Evolutionary conservation across 306 rosid genomes (phyloP).

Genomic region (Mimosa bimucronata): DNA sequence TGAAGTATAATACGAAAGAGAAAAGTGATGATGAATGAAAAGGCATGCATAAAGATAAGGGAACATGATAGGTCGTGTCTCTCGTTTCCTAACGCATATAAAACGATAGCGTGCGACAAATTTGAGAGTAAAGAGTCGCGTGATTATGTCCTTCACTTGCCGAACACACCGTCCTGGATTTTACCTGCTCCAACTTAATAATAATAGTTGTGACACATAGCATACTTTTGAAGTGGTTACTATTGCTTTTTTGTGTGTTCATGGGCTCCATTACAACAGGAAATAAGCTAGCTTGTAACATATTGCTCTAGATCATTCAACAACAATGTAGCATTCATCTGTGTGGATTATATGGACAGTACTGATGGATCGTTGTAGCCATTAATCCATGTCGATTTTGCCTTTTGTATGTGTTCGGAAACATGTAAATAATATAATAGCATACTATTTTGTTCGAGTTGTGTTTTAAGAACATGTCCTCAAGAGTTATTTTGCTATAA

Average conservation of each 20-base stretch:
- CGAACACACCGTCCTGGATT: slow-evolving; percentile 45
- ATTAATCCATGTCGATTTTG: not conserved
- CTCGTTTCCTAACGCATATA: not conserved
- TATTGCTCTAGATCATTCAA: not conserved
- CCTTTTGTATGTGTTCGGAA: no score
- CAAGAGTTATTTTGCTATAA: no score
- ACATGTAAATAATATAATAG: no score
- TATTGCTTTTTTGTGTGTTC: not conserved
- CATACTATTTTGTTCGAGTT: no score
- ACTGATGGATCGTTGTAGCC: not conserved
- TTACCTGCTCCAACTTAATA: slow-evolving; percentile 43
- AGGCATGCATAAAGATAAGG: not conserved
- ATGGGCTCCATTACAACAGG: not conserved
- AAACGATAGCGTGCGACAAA: slow-evolving; percentile 32
- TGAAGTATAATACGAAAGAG: not conserved
- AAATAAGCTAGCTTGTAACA: not conserved
- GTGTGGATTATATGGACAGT: not conserved
- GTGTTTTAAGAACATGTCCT: no score
- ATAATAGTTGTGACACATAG: no score
- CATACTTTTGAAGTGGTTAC: not conserved
- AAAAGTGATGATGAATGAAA: no score
- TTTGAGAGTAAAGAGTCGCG: slow-evolving; percentile 20
- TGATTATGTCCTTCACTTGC: slow-evolving; percentile 49
- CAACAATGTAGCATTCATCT: not conserved
- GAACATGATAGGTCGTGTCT: not conserved